Conservation (phyloP, 140 eudicot species). For the Bidens hawaiensis region DNA sequence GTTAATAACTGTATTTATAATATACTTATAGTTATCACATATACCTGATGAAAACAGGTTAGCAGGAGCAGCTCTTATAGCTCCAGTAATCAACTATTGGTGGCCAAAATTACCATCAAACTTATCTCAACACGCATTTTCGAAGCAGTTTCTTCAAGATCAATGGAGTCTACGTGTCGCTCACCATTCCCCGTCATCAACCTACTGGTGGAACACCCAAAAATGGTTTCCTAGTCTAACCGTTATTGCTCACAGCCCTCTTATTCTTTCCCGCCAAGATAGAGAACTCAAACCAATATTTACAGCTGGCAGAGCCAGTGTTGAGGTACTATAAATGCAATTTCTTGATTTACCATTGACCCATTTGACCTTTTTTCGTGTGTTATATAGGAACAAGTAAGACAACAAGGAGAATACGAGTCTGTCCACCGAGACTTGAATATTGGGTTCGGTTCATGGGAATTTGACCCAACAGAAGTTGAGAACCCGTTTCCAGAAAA, state of each 20-base stretch:
- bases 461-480: constrained; percentile 64
- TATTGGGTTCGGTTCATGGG: constrained; percentile 75
- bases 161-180: constrained; percentile 79
- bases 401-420: constrained; percentile 77
- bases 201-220: constrained; percentile 95
- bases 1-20: too few relatives aligned
- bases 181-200: constrained; percentile 64
- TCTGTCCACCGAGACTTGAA: constrained; percentile 69
- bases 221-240: constrained; percentile 49
- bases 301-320: constrained; percentile 16
- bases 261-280: constrained; percentile 43
- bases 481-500: constrained; percentile 44
- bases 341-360: not conserved
- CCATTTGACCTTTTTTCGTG: not conserved
- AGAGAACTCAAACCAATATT: constrained; percentile 38
- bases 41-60: constrained; percentile 36
- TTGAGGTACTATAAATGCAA: constrained; percentile 7
- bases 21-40: not conserved
- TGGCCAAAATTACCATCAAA: constrained; percentile 65
- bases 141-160: constrained; percentile 48
- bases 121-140: constrained; percentile 45
- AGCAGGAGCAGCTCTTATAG: constrained; percentile 74
- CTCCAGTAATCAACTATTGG: constrained; percentile 82
- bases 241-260: constrained; percentile 37
- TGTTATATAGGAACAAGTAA: constrained; percentile 38